These are phyloP conservation scores for Cercophora sp. DNA, from an alignment of 495 filamentous ascomycete genomes.

Conservation along the genomic window DNA sequence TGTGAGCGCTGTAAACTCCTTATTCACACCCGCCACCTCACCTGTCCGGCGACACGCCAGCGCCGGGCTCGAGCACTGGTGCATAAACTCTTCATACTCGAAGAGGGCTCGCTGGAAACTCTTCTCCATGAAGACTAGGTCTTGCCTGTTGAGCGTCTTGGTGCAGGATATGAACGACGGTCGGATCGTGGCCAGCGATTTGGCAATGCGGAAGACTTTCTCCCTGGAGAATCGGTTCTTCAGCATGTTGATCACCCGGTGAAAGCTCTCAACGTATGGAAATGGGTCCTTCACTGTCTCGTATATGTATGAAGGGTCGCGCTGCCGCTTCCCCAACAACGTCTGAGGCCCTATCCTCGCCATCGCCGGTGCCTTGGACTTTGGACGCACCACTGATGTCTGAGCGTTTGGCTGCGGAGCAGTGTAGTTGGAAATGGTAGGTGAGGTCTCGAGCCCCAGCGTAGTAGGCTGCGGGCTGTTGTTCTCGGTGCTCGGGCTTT, in stretches of 20 bases:
- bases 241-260: conserved; percentile 78
- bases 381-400: conserved; percentile 28
- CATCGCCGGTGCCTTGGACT: conserved; percentile 37
- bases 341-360: conserved; percentile 43
- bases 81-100: conserved; percentile 90
- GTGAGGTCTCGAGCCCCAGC: conserved; percentile 42
- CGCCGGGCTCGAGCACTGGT: conserved; percentile 79
- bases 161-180: conserved; percentile 90
- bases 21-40: conserved; percentile 86
- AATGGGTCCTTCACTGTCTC: conserved; percentile 85
- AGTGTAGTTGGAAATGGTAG: conserved; percentile 39
- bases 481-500: conserved; percentile 48
- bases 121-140: conserved; percentile 96
- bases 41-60: conserved; percentile 89
- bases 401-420: conserved; percentile 18
- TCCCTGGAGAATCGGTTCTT: conserved; percentile 67
- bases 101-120: conserved; percentile 89
- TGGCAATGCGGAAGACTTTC: conserved; percentile 73
- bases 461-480: conserved; percentile 45
- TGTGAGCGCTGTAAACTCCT: conserved; percentile 90
- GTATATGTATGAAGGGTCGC: conserved; percentile 82
- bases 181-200: conserved; percentile 81
- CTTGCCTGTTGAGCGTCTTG: conserved; percentile 73
- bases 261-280: conserved; percentile 83
- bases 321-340: conserved; percentile 48